Evolutionary conservation across 106 monocot genomes (phyloP).

Genomic region (Allium fistulosum): DNA sequence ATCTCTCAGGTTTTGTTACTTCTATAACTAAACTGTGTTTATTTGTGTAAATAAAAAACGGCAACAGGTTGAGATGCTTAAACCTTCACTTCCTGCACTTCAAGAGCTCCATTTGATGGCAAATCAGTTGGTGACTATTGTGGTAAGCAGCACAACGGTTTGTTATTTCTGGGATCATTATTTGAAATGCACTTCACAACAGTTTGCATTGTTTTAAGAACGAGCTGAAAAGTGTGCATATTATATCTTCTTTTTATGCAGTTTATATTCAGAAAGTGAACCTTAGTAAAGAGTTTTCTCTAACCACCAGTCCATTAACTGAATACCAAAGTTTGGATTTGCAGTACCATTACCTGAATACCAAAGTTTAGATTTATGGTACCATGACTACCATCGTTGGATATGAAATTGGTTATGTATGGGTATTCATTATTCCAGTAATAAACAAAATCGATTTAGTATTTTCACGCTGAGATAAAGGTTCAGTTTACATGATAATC

Average conservation of each 20-base stretch:
- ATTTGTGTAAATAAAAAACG: conserved; percentile 8
- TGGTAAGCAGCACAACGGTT: conserved; percentile 23
- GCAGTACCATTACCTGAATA: no score
- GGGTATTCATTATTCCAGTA: no score
- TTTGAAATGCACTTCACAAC: background rate
- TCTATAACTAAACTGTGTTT: background rate
- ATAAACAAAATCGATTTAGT: no score
- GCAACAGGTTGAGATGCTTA: conserved; percentile 79
- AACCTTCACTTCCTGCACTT: conserved; percentile 43
- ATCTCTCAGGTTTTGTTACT: background rate
- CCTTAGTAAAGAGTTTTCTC: no score
- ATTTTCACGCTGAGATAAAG: no score
- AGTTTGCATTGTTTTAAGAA: background rate
- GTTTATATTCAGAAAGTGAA: no score
- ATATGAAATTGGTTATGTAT: no score
- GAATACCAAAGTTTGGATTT: no score
- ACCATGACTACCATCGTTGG: no score
- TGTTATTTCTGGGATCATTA: background rate
- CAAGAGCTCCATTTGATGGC: conserved; percentile 86
- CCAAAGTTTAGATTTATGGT: no score
- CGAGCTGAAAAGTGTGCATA: background rate
- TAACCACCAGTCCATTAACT: no score
- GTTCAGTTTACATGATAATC: no score
- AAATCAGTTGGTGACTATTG: conserved; percentile 50
- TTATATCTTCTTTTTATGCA: background rate